Evolutionary conservation across 2,329 filamentous ascomycete genomes (phyloP).

Genomic region (Zalaria sp.): DNA sequence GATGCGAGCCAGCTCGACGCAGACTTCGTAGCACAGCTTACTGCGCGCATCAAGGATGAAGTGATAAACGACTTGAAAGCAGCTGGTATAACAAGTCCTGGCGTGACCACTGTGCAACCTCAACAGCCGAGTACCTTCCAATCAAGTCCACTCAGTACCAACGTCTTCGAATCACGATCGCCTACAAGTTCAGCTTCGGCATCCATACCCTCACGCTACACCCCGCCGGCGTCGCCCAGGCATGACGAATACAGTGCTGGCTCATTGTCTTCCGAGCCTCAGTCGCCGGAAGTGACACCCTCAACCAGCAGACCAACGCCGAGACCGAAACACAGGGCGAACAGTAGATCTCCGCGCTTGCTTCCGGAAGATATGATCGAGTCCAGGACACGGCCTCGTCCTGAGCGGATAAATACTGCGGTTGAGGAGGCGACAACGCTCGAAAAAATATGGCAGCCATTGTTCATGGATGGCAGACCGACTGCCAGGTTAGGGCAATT

Average conservation of each 20-base stretch:
- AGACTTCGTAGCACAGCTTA: conserved; percentile 47
- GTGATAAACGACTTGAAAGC: conserved; percentile 33
- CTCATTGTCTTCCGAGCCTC: conserved; percentile 22
- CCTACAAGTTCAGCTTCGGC: conserved; percentile 31
- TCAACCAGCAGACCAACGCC: conserved; percentile 2
- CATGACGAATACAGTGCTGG: conserved; percentile 17
- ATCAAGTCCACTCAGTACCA: not conserved
- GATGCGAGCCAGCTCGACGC: conserved; percentile 40
- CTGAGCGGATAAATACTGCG: conserved; percentile 20
- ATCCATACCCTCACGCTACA: conserved; percentile 35
- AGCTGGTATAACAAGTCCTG: conserved; percentile 18
- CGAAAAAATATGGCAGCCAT: conserved; percentile 60
- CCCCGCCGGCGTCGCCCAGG: conserved; percentile 38
- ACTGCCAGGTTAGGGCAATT: conserved; percentile 58
- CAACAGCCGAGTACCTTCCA: conserved; percentile 4
- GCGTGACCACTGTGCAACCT: conserved; percentile 14
- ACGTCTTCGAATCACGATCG: conserved; percentile 19
- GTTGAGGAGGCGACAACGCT: conserved; percentile 41
- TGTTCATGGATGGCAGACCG: conserved; percentile 59
- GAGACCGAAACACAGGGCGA: conserved; percentile 3
- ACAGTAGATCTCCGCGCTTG: conserved; percentile 12
- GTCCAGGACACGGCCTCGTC: conserved; percentile 14
- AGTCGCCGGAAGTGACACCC: conserved; percentile 7
- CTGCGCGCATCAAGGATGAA: conserved; percentile 34
- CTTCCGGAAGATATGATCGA: conserved; percentile 8